Conservation (phyloP, 1,139 yeast genomes). For the Insectozyma bohioensis region DNA sequence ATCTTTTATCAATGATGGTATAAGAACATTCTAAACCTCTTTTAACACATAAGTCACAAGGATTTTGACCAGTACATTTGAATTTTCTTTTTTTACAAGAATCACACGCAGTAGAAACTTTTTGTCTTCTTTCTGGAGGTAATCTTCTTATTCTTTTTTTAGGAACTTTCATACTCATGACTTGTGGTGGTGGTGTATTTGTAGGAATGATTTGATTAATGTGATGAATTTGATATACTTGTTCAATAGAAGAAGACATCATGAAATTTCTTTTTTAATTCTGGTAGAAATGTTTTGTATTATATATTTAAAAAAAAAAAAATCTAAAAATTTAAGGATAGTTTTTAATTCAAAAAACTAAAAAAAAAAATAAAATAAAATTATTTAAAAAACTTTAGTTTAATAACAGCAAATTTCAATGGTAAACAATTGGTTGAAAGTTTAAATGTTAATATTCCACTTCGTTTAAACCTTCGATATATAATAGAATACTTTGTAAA, state of each 20-base stretch:
- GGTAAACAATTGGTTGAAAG: no score
- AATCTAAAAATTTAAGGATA: no score
- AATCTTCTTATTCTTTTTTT: constrained; percentile 18
- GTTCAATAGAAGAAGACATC: not conserved
- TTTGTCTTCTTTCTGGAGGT: constrained; percentile 27
- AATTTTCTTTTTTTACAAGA: constrained; percentile 38
- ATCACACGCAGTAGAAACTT: constrained; percentile 42
- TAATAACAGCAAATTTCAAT: no score
- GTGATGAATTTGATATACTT: not conserved
- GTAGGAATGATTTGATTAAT: not conserved
- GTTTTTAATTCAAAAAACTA: no score
- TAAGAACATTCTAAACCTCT: constrained; percentile 26
- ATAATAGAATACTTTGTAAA: no score
- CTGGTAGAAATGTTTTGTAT: no score
- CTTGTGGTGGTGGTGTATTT: not conserved
- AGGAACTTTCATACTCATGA: not conserved
- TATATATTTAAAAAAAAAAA: no score
- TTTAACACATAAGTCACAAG: constrained; percentile 27
- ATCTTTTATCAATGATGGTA: constrained; percentile 27
- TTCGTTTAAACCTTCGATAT: no score
- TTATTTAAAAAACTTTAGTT: no score
- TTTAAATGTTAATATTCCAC: no score
- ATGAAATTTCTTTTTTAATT: no score
- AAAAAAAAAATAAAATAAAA: no score
- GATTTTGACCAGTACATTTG: constrained; percentile 31